These are phyloP conservation scores for Coemansia reversa DNA, from an alignment of 192 early-diverging fungal species.

Conservation along the genomic window DNA sequence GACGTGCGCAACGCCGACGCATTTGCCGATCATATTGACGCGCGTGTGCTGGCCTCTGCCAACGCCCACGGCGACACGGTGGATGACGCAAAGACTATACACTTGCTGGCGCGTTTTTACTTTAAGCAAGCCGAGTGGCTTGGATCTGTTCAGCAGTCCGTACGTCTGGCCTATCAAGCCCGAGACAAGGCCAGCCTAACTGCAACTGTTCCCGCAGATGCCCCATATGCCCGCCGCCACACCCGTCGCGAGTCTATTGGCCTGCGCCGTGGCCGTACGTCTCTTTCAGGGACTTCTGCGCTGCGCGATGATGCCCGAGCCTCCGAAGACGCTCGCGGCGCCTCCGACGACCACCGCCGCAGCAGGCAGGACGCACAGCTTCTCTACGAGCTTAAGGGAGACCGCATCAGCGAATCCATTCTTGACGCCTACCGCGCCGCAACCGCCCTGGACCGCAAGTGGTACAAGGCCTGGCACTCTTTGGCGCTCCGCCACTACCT, in stretches of 20 bases:
- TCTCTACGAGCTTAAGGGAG: constrained; percentile 32
- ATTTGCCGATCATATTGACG: constrained; percentile 30
- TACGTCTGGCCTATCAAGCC: constrained; percentile 22
- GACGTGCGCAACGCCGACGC: constrained; percentile 29
- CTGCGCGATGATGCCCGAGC: background rate
- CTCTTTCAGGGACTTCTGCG: background rate
- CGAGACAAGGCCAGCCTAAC: constrained; percentile 20
- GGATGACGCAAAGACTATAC: constrained; percentile 33
- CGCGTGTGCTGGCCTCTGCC: constrained; percentile 8
- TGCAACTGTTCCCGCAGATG: background rate
- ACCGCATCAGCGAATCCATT: constrained; percentile 59
- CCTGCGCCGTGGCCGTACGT: constrained; percentile 6
- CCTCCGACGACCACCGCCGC: constrained; percentile 7
- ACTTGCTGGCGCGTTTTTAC: constrained; percentile 76
- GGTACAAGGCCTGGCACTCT: constrained; percentile 99
- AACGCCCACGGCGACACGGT: constrained; percentile 2
- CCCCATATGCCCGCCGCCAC: constrained; percentile 3
- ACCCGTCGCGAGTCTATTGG: constrained; percentile 17
- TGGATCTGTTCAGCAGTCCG: constrained; percentile 30
- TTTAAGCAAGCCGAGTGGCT: constrained; percentile 97
- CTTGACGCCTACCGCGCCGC: constrained; percentile 83
- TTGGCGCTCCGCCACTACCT: constrained; percentile 90
- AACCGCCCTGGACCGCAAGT: constrained; percentile 85
- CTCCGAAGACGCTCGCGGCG: background rate
- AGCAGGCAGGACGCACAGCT: constrained; percentile 19